A percentile compares a stretch with the other conserved stretches of the same genome.
Evolutionary conservation across 2,329 filamentous ascomycete genomes (phyloP).

Genomic region (Aspergillus pseudonomiae): DNA sequence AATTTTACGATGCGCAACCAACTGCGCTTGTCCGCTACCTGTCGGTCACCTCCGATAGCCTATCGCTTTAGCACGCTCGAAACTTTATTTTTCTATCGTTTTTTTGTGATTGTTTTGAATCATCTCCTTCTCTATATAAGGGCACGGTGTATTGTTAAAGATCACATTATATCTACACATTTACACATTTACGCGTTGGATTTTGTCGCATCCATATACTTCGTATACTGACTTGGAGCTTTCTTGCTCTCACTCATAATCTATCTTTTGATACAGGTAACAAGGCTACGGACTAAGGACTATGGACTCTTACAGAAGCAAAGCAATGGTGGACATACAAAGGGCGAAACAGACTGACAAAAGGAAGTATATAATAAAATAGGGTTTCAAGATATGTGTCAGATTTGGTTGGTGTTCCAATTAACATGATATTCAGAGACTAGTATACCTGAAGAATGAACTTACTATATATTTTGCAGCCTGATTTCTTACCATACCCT

Average conservation of each 20-base stretch:
- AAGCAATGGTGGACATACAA: no score
- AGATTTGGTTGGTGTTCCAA: neutral
- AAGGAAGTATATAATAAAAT: neutral
- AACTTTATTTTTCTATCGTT: neutral
- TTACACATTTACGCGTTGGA: neutral
- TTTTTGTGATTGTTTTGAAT: neutral
- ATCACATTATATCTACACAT: no score
- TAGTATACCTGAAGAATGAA: neutral
- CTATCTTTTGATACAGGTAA: neutral
- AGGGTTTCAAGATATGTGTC: neutral
- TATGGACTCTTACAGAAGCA: no score
- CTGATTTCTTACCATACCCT: no score
- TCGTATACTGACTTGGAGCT: neutral
- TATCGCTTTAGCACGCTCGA: neutral
- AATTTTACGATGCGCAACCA: neutral
- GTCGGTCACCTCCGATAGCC: constrained; percentile 24
- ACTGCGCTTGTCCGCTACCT: neutral
- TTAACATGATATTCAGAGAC: neutral
- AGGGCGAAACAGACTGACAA: neutral
- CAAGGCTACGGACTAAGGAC: no score
- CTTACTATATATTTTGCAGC: neutral
- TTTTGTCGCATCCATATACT: neutral
- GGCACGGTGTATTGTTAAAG: neutral
- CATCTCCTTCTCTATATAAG: neutral
- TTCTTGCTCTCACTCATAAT: neutral